These are phyloP conservation scores for Aureobasidium mangrovei DNA, from an alignment of 2,329 filamentous ascomycete genomes.

Conservation along the genomic window DNA sequence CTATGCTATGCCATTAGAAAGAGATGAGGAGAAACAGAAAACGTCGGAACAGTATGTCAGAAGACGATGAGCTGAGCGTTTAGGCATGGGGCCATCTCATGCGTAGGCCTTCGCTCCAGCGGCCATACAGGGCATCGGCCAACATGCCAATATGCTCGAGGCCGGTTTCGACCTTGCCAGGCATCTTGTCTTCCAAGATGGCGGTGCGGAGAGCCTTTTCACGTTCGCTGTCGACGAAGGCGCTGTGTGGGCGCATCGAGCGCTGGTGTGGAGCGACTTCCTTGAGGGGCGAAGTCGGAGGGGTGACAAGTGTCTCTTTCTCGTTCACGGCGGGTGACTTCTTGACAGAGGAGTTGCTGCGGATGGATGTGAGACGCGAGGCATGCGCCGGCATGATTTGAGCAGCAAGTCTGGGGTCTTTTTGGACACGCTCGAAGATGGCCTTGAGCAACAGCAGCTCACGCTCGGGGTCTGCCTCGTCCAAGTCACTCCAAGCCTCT, in stretches of 20 bases:
- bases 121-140: conserved; percentile 79
- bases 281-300: conserved; percentile 9
- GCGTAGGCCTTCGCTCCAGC: conserved; percentile 80
- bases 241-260: conserved; percentile 30
- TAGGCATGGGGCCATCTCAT: conserved; percentile 29
- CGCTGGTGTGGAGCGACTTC: conserved; percentile 74
- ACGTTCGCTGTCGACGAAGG: conserved; percentile 8
- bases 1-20: conserved; percentile 10
- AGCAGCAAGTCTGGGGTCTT: conserved; percentile 55
- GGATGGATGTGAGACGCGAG: conserved; percentile 28
- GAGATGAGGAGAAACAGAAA: neutral
- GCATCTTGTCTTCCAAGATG: conserved; percentile 46
- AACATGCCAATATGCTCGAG: conserved; percentile 91
- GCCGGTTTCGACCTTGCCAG: conserved; percentile 53
- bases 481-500: conserved; percentile 75
- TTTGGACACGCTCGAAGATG: conserved; percentile 63
- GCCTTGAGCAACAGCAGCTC: conserved; percentile 75
- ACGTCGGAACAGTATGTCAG: neutral
- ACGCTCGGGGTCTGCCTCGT: conserved; percentile 83
- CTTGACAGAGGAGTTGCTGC: conserved; percentile 18
- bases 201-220: conserved; percentile 35
- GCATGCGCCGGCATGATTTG: conserved; percentile 33
- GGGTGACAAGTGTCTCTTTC: conserved; percentile 7
- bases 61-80: neutral
- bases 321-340: conserved; percentile 11